Conservation (phyloP, 2,329 filamentous ascomycete genomes). For the Coniochaeta ligniaria region DNA sequence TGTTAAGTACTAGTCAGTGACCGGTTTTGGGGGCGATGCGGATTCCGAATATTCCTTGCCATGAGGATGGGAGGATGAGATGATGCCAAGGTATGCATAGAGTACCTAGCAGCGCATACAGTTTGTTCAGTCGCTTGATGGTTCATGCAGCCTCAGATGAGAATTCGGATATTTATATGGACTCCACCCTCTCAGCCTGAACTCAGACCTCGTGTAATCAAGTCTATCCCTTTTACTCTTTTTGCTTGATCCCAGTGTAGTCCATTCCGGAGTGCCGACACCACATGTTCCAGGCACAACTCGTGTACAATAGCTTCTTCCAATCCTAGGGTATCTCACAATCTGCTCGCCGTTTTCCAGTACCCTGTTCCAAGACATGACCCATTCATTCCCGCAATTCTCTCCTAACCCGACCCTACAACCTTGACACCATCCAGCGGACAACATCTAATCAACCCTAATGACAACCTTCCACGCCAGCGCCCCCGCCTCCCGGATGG, state of each 20-base stretch:
- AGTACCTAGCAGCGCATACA: neutral
- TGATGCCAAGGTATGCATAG: no score
- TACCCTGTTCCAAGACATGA: neutral
- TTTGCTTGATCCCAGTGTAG: neutral
- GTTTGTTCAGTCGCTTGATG: neutral
- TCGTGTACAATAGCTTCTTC: neutral
- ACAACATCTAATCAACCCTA: constrained; percentile 37
- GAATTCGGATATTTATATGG: no score
- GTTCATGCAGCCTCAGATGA: no score
- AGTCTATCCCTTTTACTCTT: neutral
- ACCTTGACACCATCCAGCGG: neutral
- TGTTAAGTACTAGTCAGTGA: constrained; percentile 43
- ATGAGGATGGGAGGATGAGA: neutral
- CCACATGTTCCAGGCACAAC: neutral
- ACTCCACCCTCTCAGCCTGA: neutral
- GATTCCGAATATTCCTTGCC: no score
- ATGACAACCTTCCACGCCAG: constrained; percentile 64
- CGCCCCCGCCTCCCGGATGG: constrained; percentile 66
- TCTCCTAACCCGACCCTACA: neutral
- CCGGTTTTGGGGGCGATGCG: neutral
- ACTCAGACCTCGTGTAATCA: neutral
- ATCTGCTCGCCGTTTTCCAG: neutral
- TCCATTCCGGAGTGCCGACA: no score
- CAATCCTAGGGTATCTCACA: neutral
- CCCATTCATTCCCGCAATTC: neutral